Base-by-base conservation (phyloP, 2,329 filamentous ascomycete species). In the Graphilbum fragrans region DNA sequence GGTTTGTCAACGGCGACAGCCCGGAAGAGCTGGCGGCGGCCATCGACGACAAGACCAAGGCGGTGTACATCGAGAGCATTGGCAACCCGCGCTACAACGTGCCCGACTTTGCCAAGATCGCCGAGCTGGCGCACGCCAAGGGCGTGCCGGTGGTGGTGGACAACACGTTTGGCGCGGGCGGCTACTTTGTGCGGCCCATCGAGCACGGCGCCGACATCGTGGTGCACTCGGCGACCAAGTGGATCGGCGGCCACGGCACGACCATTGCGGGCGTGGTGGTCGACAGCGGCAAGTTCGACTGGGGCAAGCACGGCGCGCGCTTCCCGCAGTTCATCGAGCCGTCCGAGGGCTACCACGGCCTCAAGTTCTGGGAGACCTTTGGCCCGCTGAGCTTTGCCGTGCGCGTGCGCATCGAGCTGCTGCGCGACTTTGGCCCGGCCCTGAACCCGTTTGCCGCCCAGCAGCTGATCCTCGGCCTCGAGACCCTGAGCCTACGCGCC, bases 271-370 rank as follows among this genome's bases (percentile, higher is more conserved):
- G 88, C 46, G 74, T 94, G 35, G 74, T 95, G 27, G 69, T 95
- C 49, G 88, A 95, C 65, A 77, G 80, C 50, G 88, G 88, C 54
- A 92, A 86, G 59, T 96, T 95, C 58, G 82, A 94, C 69, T 96
- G 90, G 88, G 86, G 83, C 52, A 82, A 82, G 63, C 65, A 94
- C 58, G 82, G 69, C 37, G 75, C 75, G 53, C 80, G 88, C 18
- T 96, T 96, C 71, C 90, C 90, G 2, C 86, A 95, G 60, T 87
- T 98, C 68, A 75, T 84, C 51, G 85, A 96, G 63, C 90, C 83
- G 1, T 80, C 82, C 0, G 82, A 84, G 43, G 87, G 88, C 42
- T 94, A 94, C 68, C 88, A 94, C 64, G 88, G 88, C 27, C 73
- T 94, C 50, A 90, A 86, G 60, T 95, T 95, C 72, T 93, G 80